Conservation (phyloP, 1,284 basidiomycete genomes). For the Wolfiporia cocos region DNA sequence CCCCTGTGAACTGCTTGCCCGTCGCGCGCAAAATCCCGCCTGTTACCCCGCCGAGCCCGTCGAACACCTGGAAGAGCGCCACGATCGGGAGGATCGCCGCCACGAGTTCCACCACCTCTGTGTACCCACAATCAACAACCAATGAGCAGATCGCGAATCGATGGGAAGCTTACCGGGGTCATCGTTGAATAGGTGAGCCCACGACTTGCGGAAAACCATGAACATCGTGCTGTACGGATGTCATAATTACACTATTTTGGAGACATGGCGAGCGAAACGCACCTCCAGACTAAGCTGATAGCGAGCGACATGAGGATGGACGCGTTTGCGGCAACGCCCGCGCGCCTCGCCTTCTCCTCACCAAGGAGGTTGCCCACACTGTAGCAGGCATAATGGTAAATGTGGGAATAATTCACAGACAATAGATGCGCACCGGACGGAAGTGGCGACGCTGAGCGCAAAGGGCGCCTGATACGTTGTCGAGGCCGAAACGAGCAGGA, state of each 20-base stretch:
- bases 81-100: conserved; percentile 71
- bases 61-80: conserved; percentile 78
- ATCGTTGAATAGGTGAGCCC: conserved; percentile 83
- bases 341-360: conserved; percentile 61
- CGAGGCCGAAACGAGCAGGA: conserved; percentile 68
- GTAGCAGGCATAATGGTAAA: neutral
- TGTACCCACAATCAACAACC: neutral
- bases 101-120: conserved; percentile 60
- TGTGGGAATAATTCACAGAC: neutral
- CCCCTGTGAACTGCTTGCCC: conserved; percentile 68
- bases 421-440: conserved; percentile 58
- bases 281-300: conserved; percentile 62
- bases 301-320: conserved; percentile 55
- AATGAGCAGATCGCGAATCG: neutral
- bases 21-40: conserved; percentile 74
- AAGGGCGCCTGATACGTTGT: conserved; percentile 85
- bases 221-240: conserved; percentile 63
- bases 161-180: conserved; percentile 47
- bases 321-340: conserved; percentile 56
- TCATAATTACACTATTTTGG: neutral
- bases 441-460: conserved; percentile 73
- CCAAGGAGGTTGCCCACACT: conserved; percentile 83
- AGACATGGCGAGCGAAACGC: conserved; percentile 9
- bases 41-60: conserved; percentile 64
- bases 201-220: conserved; percentile 63